Evolutionary conservation across 2,329 filamentous ascomycete genomes (phyloP), one percentile per base, ranked within the genome.

Genomic region (Microthyrium microscopicum): DNA sequence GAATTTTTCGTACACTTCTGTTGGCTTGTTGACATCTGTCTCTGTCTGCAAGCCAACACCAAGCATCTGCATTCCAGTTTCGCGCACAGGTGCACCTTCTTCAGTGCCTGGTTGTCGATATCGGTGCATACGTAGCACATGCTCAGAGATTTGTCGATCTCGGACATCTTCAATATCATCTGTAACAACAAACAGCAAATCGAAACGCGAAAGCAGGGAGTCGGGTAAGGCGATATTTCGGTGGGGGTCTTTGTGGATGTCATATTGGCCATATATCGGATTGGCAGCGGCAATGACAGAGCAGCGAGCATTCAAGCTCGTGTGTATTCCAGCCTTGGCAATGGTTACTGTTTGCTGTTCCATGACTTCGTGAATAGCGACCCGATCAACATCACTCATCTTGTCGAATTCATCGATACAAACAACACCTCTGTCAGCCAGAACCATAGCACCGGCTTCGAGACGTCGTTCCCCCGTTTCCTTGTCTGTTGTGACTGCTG

Each of bases 401-500:
- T 98, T 98, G 62, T 98, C 89, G 45, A 98, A 98, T 50, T 98
- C 89, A 52, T 98, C 89, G 44, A 98, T 98, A 61, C 89, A 98
- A 21, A 98, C 89, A 8, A 98, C 87, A 45, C 89, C 89, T 41
- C 89, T 78, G 54, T 98, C 89, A 41, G 76, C 89, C 49, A 98
- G 81, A 39, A 98, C 89, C 89, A 98, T 98, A 42, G 89, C 89
- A 69, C 89, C 89, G 12, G 89, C 89, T 58, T 98, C 89, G 1
- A 98, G 68, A 43, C 89, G 73, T 43, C 89, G 73, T 53, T 98
- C 89, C 38, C 89, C 89, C 1, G 89, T 98, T 55, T 98, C 89
- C 53, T 95, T 95, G 55, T 98, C 89, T 1, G 81, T 77, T 1
- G 89, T 95, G 17, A 98, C 89, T 19, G 89, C 89, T 18, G 89